Conservation (phyloP, 768 basidiomycete species). For the Leccinum barrowsii region DNA sequence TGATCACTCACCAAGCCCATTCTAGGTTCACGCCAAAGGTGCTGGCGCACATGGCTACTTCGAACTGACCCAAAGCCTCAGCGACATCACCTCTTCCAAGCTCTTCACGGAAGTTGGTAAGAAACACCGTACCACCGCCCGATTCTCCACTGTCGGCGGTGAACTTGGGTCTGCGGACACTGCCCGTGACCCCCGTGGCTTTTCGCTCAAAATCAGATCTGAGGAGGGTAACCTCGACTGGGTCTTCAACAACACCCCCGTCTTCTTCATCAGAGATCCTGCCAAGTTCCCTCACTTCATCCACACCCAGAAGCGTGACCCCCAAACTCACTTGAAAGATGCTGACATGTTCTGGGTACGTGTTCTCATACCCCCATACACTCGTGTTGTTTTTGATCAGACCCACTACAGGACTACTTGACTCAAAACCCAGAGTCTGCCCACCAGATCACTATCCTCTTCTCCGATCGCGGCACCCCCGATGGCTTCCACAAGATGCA, state of each 20-base stretch:
- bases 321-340: slow-evolving; percentile 89
- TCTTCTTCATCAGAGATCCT: slow-evolving; percentile 87
- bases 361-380: background rate
- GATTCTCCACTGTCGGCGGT: slow-evolving; percentile 94
- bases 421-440: slow-evolving; percentile 86
- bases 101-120: slow-evolving; percentile 65
- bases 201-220: slow-evolving; percentile 85
- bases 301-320: slow-evolving; percentile 90
- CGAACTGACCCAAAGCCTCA: slow-evolving; percentile 81
- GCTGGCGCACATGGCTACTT: slow-evolving; percentile 93
- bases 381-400: background rate
- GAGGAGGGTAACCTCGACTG: slow-evolving; percentile 91
- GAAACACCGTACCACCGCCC: slow-evolving; percentile 69
- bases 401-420: slow-evolving; percentile 69
- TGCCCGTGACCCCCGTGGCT: slow-evolving; percentile 93
- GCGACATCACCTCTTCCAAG: slow-evolving; percentile 71
- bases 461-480: slow-evolving; percentile 95
- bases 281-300: slow-evolving; percentile 93
- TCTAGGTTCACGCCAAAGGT: slow-evolving; percentile 86
- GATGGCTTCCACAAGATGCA: slow-evolving; percentile 85
- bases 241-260: slow-evolving; percentile 90
- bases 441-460: slow-evolving; percentile 84
- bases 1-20: slow-evolving; percentile 22
- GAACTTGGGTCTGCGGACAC: slow-evolving; percentile 86
- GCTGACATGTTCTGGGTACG: slow-evolving; percentile 78